Conservation (phyloP, 2,329 filamentous ascomycete genomes). For the Trichothecium sympodiale region DNA sequence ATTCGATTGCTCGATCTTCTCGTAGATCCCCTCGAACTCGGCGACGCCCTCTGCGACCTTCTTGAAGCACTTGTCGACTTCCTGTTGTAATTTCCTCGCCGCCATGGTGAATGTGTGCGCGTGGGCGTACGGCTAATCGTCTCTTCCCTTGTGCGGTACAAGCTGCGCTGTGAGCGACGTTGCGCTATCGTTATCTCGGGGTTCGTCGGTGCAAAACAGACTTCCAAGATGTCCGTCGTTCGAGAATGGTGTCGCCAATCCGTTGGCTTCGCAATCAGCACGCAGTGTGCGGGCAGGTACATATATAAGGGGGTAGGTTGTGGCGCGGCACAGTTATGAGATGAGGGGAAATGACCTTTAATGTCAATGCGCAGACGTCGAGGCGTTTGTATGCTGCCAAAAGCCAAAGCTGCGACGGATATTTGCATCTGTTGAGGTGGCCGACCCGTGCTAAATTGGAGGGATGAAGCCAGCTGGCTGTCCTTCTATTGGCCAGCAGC, state of each 20-base stretch:
- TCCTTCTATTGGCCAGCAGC: constrained; percentile 2
- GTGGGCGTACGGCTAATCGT: neutral
- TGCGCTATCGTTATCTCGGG: neutral
- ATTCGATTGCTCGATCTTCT: constrained; percentile 88
- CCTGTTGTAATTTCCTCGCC: constrained; percentile 89
- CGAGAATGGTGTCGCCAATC: neutral
- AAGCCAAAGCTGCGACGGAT: neutral
- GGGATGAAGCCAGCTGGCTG: constrained; percentile 4
- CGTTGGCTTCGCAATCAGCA: neutral
- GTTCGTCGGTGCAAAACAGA: neutral
- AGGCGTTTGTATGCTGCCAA: constrained; percentile 3
- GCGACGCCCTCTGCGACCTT: constrained; percentile 88
- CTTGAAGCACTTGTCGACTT: constrained; percentile 99
- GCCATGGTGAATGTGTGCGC: constrained; percentile 54
- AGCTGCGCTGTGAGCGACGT: constrained; percentile 1
- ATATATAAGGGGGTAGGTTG: too few species aligned
- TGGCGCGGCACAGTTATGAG: too few species aligned
- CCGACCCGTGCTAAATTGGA: neutral
- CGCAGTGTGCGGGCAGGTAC: too few species aligned
- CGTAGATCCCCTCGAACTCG: constrained; percentile 90
- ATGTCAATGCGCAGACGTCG: neutral
- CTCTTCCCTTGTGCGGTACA: too few species aligned
- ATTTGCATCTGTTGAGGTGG: neutral
- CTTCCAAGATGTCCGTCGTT: neutral
- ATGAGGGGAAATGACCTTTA: too few species aligned